Conservation (phyloP, 1,284 basidiomycete species). For the Caloboletus inedulis region DNA sequence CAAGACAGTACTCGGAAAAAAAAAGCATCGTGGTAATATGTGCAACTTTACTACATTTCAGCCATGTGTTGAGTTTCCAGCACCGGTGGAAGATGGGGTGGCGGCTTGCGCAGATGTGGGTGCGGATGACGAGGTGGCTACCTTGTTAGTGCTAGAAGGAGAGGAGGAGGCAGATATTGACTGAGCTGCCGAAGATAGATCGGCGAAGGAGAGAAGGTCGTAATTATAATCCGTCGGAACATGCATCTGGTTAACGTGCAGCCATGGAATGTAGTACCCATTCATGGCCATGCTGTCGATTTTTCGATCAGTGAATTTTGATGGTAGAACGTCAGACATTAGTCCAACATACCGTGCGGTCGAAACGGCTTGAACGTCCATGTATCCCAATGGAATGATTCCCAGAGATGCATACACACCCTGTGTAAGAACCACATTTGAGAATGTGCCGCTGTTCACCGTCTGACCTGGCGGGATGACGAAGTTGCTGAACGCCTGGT, state of each 20-base stretch:
- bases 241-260: constrained; percentile 46
- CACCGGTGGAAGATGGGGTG: not conserved
- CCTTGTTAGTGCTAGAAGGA: not conserved
- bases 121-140: not conserved
- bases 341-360: constrained; percentile 39
- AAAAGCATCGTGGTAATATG: not conserved
- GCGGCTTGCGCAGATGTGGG: constrained; percentile 1
- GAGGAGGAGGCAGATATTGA: constrained; percentile 9
- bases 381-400: constrained; percentile 50
- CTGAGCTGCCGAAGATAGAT: constrained; percentile 20
- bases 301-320: not conserved
- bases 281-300: constrained; percentile 39
- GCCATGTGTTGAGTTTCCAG: constrained; percentile 9
- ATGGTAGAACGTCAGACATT: not conserved
- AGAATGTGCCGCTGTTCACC: constrained; percentile 53
- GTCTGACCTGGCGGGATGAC: constrained; percentile 55
- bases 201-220: constrained; percentile 16
- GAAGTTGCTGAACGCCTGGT: constrained; percentile 50
- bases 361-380: constrained; percentile 51
- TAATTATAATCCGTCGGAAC: constrained; percentile 46
- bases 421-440: constrained; percentile 54
- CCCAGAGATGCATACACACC: constrained; percentile 52
- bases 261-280: constrained; percentile 58
- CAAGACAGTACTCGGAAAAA: not conserved
- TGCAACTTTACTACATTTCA: not conserved